Base-by-base conservation (phyloP, 2,329 filamentous ascomycete species). In the Venturiaceae sp. region DNA sequence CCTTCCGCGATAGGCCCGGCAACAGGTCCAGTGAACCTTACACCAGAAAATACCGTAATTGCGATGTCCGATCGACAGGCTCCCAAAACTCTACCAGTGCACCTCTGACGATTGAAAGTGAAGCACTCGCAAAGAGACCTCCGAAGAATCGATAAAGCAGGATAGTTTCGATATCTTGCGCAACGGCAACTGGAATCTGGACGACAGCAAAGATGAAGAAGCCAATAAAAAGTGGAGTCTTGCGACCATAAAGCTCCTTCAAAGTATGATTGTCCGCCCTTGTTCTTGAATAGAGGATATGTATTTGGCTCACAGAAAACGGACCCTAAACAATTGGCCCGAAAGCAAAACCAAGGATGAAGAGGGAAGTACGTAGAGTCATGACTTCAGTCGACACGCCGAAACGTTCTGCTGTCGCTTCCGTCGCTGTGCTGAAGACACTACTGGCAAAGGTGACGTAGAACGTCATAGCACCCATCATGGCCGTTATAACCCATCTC, bases 271-370 rank as follows among this genome's bases (percentile, higher is more conserved):
- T 28, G n/a, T n/a, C n/a, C n/a, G n/a, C n/a, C n/a, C n/a, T n/a
- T n/a, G n/a, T n/a, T n/a, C n/a, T n/a, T n/a, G n/a, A n/a, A n/a
- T n/a, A n/a, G n/a, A n/a, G n/a, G 14, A 2, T 6, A 30, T 4
- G 11, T 23, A 21, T 26, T 16, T 23, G 21, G 19, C 44, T 50
- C 16, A 50, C 44, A 2, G 58, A 59, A n/a, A 57, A 21, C 6
- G 58, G 53, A 9, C 41, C 36, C 26, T 5, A 21, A 1, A 60
- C 28, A 9, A 88, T 23, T 7, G 59, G 59, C 5, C 86, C 86
- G 5, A 86, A 63, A 1, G 78, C 80, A 60, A 83, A 80, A 2
- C 80, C 76, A 55, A 80, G 75, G 1, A 82, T 65, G 19, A 81
- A 72, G 23, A 82, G 63, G 0, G 76, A 73, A 1, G 78, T 76